Evolutionary conservation across 1,284 basidiomycete genomes (phyloP), one percentile per base, ranked within the genome.

Genomic region (Schizophyllum amplum): DNA sequence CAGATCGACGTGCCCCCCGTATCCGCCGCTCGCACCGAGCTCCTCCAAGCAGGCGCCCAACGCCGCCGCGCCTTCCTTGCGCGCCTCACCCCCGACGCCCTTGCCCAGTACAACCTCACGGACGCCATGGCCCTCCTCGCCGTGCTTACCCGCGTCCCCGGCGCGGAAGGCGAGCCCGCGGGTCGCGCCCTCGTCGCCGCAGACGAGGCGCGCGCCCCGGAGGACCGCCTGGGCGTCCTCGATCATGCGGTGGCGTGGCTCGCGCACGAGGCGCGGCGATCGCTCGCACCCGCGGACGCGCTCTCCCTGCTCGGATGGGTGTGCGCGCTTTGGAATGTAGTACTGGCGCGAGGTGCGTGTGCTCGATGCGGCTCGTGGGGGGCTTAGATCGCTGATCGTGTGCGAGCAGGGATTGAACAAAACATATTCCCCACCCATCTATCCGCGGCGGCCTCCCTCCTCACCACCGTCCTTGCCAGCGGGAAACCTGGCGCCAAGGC

Each of bases 261-360:
- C 24, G 78, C 81, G 15, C 75, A 78, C 58, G 87, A 92, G 67
- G 80, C 83, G 2, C 75, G 76, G 5, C 73, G 72, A 54, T 73
- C 87, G 42, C 70, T 80, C 64, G 84, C 87, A 1, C 72, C 85
- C 5, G 70, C 81, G 5, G 82, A 87, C 61, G 64, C 87, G 27
- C 88, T 87, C 65, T 82, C 88, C 20, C 78, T 94, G 5, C 74
- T 92, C 33, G 83, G 76, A 62, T 94, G 91, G 89, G 74, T 82
- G 5, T 87, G 84, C 64, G 77, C 76, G 13, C 68, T 92, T 9
- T 42, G 60, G 23, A 56, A 59, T 53, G 22, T 61, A 24, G 58
- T 5, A 11, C 20, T 50, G 20, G 48, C 48, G 13, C 11, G 24
- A 50, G 48, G 48, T 50, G 21, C 48, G 48, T 50, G 21, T 21